These are phyloP conservation scores for Ilyonectria robusta DNA, from an alignment of 2,329 filamentous ascomycete species.

Conservation along the genomic window DNA sequence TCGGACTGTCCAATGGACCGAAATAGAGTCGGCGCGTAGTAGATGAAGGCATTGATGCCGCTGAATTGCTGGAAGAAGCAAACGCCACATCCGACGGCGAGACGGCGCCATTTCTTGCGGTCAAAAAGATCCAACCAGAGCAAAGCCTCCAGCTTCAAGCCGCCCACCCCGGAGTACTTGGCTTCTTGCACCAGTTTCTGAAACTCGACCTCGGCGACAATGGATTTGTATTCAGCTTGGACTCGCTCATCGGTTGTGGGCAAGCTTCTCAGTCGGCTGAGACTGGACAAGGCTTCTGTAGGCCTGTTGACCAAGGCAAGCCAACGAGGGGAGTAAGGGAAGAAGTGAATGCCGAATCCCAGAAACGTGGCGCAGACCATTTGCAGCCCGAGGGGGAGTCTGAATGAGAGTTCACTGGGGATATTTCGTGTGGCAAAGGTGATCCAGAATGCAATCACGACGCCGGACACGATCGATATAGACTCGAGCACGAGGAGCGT, in stretches of 20 bases:
- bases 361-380: constrained; percentile 67
- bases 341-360: constrained; percentile 70
- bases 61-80: constrained; percentile 70
- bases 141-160: constrained; percentile 52
- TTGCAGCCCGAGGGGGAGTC: constrained; percentile 72
- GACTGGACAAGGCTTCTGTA: constrained; percentile 72
- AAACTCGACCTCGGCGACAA: constrained; percentile 66
- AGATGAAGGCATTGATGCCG: constrained; percentile 61
- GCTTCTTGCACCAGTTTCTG: constrained; percentile 59
- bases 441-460: constrained; percentile 43
- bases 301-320: constrained; percentile 75
- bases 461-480: constrained; percentile 49
- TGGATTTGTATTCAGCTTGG: constrained; percentile 73
- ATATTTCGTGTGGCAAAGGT: constrained; percentile 45
- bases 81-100: constrained; percentile 55
- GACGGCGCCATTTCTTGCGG: constrained; percentile 66
- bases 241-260: constrained; percentile 72
- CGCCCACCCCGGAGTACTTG: constrained; percentile 20
- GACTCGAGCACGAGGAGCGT: constrained; percentile 50
- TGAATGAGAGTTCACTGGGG: constrained; percentile 57
- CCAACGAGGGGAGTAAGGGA: constrained; percentile 78
- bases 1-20: constrained; percentile 53
- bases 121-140: constrained; percentile 65
- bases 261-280: constrained; percentile 69
- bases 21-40: constrained; percentile 62